Conservation (phyloP, 2,329 filamentous ascomycete species). For the Diaporthe ilicicola region DNA sequence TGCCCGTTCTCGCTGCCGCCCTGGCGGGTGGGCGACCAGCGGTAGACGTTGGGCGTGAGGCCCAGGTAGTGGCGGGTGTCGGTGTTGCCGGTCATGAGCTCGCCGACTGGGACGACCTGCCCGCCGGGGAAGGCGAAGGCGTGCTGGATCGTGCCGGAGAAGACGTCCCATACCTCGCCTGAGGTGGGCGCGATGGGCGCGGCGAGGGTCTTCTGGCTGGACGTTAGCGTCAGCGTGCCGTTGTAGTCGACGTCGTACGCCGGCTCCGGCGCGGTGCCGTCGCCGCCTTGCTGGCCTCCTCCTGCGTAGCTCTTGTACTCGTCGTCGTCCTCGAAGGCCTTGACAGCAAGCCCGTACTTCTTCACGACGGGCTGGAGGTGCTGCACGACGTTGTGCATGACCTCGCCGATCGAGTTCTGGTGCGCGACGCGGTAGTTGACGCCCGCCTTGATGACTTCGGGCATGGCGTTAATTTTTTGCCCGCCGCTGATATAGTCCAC, state of each 20-base stretch:
- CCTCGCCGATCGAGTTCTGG: conserved; percentile 56
- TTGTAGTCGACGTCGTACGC: conserved; percentile 51
- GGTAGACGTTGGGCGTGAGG: conserved; percentile 48
- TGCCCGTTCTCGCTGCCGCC: conserved; percentile 44
- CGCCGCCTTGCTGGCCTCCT: conserved; percentile 32
- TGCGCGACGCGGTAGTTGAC: conserved; percentile 67
- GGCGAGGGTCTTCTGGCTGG: conserved; percentile 43
- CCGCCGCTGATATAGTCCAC: conserved; percentile 63
- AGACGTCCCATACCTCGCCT: conserved; percentile 40
- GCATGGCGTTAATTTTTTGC: conserved; percentile 66
- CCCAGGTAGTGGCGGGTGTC: conserved; percentile 47
- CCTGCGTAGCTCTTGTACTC: conserved; percentile 39
- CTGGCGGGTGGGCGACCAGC: conserved; percentile 47
- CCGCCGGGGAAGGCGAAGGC: conserved; percentile 44
- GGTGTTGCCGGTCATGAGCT: conserved; percentile 49
- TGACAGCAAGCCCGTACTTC: conserved; percentile 56
- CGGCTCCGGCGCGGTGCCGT: conserved; percentile 37
- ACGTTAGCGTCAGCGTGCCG: conserved; percentile 48
- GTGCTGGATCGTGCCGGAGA: conserved; percentile 42
- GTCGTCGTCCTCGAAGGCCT: conserved; percentile 54
- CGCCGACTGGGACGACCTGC: conserved; percentile 46
- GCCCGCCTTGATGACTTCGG: conserved; percentile 59
- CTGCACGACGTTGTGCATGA: conserved; percentile 55
- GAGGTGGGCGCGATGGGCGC: conserved; percentile 48
- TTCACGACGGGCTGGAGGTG: conserved; percentile 55